These are phyloP conservation scores for Exophiala alcalophila DNA, from an alignment of 2,329 filamentous ascomycete genomes.

Conservation along the genomic window DNA sequence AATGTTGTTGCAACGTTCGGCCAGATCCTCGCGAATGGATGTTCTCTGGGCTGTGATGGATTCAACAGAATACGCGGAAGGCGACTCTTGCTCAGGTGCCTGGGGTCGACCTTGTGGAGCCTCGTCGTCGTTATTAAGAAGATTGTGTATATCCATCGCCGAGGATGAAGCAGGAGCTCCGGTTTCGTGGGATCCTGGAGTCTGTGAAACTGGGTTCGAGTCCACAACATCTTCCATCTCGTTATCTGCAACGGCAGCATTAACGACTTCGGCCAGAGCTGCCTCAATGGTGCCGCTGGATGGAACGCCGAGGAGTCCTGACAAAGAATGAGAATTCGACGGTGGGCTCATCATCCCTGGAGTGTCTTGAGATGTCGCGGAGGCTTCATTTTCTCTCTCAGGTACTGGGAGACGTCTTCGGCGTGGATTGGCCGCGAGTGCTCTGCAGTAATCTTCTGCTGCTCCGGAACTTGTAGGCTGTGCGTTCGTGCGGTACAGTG, in stretches of 20 bases:
- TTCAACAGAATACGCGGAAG: conserved; percentile 56
- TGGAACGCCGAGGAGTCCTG: conserved; percentile 6
- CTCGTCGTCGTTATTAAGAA: conserved; percentile 20
- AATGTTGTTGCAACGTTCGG: conserved; percentile 86
- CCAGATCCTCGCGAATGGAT: conserved; percentile 70
- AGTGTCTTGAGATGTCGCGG: conserved; percentile 32
- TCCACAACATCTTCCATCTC: conserved; percentile 18
- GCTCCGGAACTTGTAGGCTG: conserved; percentile 36
- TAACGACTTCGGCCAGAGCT: conserved; percentile 7
- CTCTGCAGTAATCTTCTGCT: conserved; percentile 72
- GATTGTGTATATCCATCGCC: conserved; percentile 25
- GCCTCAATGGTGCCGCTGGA: conserved; percentile 10
- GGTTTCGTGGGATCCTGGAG: background rate
- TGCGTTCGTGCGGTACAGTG: conserved; percentile 77
- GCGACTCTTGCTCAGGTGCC: background rate
- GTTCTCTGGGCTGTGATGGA: conserved; percentile 74
- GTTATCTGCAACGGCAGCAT: conserved; percentile 16
- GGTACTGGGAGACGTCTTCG: conserved; percentile 65
- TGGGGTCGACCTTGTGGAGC: conserved; percentile 1
- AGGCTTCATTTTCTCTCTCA: conserved; percentile 19
- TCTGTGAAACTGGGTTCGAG: background rate
- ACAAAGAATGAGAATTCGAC: conserved; percentile 5
- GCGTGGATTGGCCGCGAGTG: conserved; percentile 56
- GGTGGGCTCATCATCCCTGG: conserved; percentile 12
- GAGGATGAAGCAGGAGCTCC: conserved; percentile 10